Conservation (phyloP, 495 filamentous ascomycete genomes). For the Penicillium paradoxum region DNA sequence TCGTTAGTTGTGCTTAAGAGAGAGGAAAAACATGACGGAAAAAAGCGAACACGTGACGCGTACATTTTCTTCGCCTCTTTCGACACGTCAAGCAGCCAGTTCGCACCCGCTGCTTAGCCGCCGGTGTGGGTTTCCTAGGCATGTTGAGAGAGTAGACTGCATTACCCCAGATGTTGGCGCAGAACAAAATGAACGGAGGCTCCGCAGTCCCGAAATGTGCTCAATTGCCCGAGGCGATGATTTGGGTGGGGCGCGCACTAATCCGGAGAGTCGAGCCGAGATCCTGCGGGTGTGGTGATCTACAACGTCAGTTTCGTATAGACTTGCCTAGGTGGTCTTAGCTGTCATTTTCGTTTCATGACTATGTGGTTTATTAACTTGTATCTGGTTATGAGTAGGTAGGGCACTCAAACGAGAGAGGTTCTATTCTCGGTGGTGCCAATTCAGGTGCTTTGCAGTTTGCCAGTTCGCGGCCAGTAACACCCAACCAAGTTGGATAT, state of each 20-base stretch:
- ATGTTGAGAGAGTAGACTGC: constrained; percentile 11
- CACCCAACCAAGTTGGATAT: no score
- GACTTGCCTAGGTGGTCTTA: not conserved
- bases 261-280: constrained; percentile 8
- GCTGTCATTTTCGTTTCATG: no score
- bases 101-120: constrained; percentile 23
- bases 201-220: constrained; percentile 14
- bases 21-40: not conserved
- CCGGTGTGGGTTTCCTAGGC: constrained; percentile 26
- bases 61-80: constrained; percentile 26
- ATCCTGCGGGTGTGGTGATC: no score
- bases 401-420: no score
- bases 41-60: constrained; percentile 1
- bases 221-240: constrained; percentile 7
- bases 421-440: no score
- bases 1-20: not conserved
- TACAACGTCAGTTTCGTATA: no score
- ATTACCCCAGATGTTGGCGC: constrained; percentile 14
- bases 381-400: no score
- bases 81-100: constrained; percentile 27
- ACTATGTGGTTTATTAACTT: no score
- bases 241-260: constrained; percentile 2
- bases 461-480: no score
- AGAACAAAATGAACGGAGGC: constrained; percentile 16
- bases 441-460: no score